Base-by-base conservation (phyloP, 352 stramenopile species). In the Phytophthora cajani region DNA sequence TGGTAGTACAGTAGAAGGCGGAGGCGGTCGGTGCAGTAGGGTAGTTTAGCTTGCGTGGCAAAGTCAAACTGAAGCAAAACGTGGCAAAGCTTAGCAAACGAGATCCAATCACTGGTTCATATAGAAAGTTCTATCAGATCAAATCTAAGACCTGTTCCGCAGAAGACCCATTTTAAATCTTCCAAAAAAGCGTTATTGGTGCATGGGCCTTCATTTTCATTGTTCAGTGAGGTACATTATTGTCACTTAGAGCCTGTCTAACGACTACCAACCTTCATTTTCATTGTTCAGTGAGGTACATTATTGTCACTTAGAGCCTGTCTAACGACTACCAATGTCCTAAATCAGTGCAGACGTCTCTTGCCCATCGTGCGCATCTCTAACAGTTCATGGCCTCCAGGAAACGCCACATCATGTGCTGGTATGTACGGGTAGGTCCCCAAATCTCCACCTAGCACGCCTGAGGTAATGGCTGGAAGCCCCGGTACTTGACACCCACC, bases 61-160 rank as follows among this genome's bases (percentile, higher is more conserved):
- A 46, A 46, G 38, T 17, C 38, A 46, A 46, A 46, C 38, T 46
- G 36, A 17, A 46, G 38, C 38, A n/a, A 0, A 46, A 46, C 38
- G 38, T 46, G 38, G 38, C 38, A 46, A 46, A 46, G 9, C 38
- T 46, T 46, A n/a, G 38, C 38, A 46, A 46, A 46, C 38, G 38
- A 46, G n/a, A 51, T 27, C 44, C 44, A 51, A 25, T 25, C 44
- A 51, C 44, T 51, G 19, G 44, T 51, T 51, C 44, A 51, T 51
- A 51, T n/a, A 51, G 19, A 51, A 51, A 51, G 44, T 51, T 14
- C 17, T 19, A 19, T 51, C 6, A 25, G 17, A 51, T 51, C 44
- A 51, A 51, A 51, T 51, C 44, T 12, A 25, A 23, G 17, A 51
- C 44, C 44, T 51, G 44, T 25, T 25, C 44, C 19, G 1, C 44